Base-by-base conservation (phyloP, 768 basidiomycete species). In the Tulasnella sp. region DNA sequence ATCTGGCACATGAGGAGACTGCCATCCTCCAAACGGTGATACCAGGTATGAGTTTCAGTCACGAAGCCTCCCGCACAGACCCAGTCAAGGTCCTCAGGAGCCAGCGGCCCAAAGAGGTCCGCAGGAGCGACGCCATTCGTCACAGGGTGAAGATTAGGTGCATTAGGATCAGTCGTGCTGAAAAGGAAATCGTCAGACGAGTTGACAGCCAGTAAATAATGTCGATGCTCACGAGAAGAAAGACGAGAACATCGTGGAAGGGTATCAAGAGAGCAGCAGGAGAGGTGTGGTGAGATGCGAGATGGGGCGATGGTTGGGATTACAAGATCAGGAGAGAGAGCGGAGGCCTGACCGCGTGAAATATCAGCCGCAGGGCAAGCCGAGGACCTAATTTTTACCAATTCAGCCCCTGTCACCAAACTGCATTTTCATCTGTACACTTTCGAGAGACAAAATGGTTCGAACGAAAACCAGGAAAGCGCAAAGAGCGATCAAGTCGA, bases 21-120 rank as follows among this genome's bases (percentile, higher is more conserved):
- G 5, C 94, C 95, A 82, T 95, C 92, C 40, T 88, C 87, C 8
- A 91, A 83, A 76, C 90, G 84, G 62, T 89, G 83, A 80, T 99
- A 99, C 82, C 90, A 98, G 0, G 79, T 84, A 78, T 97, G 94
- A 0, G 96, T 97, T 80, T 98, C 97, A 0, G 94, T 90, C 32
- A 87, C 85, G 79, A 98, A 96, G 1, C 95, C 94, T 65, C 87
- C 84, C 0, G 88, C 83, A 79, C 91, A 94, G 36, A 86, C 78
- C 94, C 94, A 96, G 78, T 91, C 89, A 37, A 86, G 86, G 80
- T 96, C 94, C 76, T 84, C 85, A 22, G 85, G 81, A 75, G 87
- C 86, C 71, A 96, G 87, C 76, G 88, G 86, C n/a, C 92, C 93
- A 74, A 87, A 88, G 63, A 90, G 80, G 75, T 91, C 86, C 7